phyloP scores from a whole-genome alignment of 495 filamentous ascomycete species.

The Tricharina praecox region DNA sequence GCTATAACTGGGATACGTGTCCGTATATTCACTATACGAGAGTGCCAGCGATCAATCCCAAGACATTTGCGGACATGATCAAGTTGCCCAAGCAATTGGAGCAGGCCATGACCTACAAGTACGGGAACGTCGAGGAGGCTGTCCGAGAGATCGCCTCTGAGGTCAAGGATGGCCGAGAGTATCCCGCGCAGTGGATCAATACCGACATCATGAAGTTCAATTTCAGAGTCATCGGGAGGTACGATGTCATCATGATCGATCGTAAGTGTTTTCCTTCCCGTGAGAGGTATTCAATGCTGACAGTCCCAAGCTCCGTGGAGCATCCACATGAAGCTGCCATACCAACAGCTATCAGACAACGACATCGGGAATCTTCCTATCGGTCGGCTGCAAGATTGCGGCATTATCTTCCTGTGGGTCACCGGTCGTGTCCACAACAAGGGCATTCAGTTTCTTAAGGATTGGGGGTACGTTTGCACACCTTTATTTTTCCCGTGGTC shows the following conservation, averaged over 20 bases:
- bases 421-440: constrained; percentile 13
- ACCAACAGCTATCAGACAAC: constrained; percentile 16
- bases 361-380: constrained; percentile 16
- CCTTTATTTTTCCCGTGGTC: neutral
- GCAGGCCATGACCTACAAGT: neutral
- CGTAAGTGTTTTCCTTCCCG: constrained; percentile 3
- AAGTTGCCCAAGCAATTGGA: neutral
- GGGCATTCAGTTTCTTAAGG: constrained; percentile 11
- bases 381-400: constrained; percentile 13
- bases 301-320: constrained; percentile 14
- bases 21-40: constrained; percentile 17
- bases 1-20: constrained; percentile 15
- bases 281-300: constrained; percentile 4
- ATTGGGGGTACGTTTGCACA: constrained; percentile 17
- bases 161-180: no score
- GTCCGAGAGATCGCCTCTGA: neutral
- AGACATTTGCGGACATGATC: constrained; percentile 4
- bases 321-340: constrained; percentile 21
- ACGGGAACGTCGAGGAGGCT: neutral
- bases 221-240: constrained; percentile 13
- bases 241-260: constrained; percentile 15
- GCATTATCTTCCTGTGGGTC: constrained; percentile 20
- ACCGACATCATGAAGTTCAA: constrained; percentile 11
- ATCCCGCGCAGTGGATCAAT: constrained; percentile 16
- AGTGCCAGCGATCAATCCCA: neutral